phyloP scores from a whole-genome alignment of 1,284 basidiomycete genomes.

The Wallemia hederae region DNA sequence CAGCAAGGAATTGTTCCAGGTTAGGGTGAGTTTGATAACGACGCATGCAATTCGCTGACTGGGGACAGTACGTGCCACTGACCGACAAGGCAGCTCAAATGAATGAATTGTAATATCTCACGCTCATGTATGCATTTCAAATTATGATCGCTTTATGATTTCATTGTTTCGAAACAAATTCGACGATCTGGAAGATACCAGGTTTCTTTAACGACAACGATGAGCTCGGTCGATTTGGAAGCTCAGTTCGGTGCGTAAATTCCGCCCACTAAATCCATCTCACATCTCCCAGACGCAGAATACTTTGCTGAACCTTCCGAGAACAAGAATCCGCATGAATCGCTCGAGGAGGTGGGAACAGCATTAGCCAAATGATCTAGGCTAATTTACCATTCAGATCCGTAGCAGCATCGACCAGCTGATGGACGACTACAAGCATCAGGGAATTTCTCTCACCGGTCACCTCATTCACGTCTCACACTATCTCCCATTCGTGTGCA shows the following conservation, averaged over 20 bases:
- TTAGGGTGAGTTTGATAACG: constrained; percentile 27
- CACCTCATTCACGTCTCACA: constrained; percentile 65
- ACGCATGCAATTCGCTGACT: not conserved
- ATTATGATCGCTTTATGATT: not conserved
- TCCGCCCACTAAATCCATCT: not conserved
- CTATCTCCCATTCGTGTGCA: constrained; percentile 38
- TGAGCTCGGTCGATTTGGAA: not conserved
- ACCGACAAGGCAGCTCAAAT: constrained; percentile 12
- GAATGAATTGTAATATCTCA: too few relatives aligned
- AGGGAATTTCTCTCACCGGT: constrained; percentile 42
- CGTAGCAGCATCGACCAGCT: constrained; percentile 19
- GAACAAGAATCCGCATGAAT: not conserved
- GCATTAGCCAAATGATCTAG: not conserved
- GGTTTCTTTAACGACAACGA: not conserved
- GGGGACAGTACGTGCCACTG: constrained; percentile 19
- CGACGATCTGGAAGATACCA: not conserved
- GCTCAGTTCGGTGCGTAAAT: not conserved
- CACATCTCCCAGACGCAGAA: not conserved
- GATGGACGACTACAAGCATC: constrained; percentile 34
- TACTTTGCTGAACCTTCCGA: constrained; percentile 1
- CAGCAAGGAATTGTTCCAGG: constrained; percentile 41
- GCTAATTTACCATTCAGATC: not conserved
- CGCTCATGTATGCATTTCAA: too few relatives aligned
- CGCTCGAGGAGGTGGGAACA: not conserved
- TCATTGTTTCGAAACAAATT: not conserved